These are phyloP conservation scores for Terfezia claveryi DNA, from an alignment of 495 filamentous ascomycete genomes.

Conservation along the genomic window DNA sequence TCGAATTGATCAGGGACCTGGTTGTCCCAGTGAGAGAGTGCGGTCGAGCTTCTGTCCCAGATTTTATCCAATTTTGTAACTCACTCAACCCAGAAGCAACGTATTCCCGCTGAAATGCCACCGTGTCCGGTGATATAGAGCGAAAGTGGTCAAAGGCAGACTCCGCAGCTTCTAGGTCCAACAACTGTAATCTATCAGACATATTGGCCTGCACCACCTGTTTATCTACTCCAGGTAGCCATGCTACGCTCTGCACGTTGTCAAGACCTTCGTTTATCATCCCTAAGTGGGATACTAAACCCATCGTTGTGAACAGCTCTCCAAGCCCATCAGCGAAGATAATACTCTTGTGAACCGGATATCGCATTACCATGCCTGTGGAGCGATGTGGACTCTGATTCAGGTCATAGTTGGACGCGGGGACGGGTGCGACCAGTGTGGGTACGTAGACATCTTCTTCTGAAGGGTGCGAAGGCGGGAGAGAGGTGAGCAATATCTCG, in stretches of 20 bases:
- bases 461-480: slow-evolving; percentile 8
- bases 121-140: neutral
- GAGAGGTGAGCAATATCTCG: slow-evolving; percentile 52
- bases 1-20: neutral
- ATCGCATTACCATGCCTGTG: slow-evolving; percentile 30
- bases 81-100: neutral
- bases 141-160: neutral
- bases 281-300: neutral
- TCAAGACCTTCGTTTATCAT: neutral
- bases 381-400: slow-evolving; percentile 3
- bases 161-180: slow-evolving; percentile 20
- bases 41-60: neutral
- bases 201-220: neutral
- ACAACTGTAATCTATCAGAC: neutral
- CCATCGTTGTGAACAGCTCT: slow-evolving; percentile 25
- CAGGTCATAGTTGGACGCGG: neutral
- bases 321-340: slow-evolving; percentile 45
- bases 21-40: neutral
- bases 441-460: slow-evolving; percentile 2
- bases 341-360: slow-evolving; percentile 68
- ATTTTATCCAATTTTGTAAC: too few relatives aligned
- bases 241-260: neutral
- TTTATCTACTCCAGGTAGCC: neutral
- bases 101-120: neutral
- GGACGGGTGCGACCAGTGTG: slow-evolving; percentile 1